Percentiles rank a stretch among this genome's conserved stretches.
Conservation (phyloP, 257 asterid species). For the Nicotiana obtusifolia region DNA sequence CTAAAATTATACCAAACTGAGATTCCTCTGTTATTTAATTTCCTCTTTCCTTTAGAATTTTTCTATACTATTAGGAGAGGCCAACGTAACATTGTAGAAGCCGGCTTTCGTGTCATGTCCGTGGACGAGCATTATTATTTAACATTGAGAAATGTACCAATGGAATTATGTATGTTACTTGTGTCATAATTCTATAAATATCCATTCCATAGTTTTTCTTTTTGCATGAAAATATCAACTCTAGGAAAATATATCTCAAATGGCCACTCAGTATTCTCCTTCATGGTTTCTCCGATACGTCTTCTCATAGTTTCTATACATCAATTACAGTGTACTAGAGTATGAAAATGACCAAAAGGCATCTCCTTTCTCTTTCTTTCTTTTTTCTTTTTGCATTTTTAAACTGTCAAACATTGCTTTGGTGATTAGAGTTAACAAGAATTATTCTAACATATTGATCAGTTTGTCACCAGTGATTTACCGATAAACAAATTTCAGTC, state of each 20-base stretch:
- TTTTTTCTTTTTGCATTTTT: neutral
- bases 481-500: neutral
- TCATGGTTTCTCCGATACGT: slow-evolving; percentile 21
- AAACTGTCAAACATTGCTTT: neutral
- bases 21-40: neutral
- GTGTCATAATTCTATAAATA: neutral
- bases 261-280: slow-evolving; percentile 16
- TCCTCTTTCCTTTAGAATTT: neutral
- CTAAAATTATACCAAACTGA: neutral
- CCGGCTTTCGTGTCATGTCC: neutral
- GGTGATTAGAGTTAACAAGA: neutral
- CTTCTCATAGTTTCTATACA: slow-evolving; percentile 16
- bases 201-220: neutral
- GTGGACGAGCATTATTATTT: neutral
- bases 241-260: neutral
- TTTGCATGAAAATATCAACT: neutral
- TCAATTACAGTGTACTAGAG: slow-evolving; percentile 29
- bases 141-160: neutral
- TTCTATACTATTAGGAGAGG: neutral
- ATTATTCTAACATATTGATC: too few species aligned
- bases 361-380: neutral
- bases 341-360: slow-evolving; percentile 34
- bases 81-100: neutral
- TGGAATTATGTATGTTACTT: neutral
- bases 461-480: too few species aligned